Evolutionary conservation across 2,329 filamentous ascomycete species (phyloP).

Genomic region (Fusarium sp.): DNA sequence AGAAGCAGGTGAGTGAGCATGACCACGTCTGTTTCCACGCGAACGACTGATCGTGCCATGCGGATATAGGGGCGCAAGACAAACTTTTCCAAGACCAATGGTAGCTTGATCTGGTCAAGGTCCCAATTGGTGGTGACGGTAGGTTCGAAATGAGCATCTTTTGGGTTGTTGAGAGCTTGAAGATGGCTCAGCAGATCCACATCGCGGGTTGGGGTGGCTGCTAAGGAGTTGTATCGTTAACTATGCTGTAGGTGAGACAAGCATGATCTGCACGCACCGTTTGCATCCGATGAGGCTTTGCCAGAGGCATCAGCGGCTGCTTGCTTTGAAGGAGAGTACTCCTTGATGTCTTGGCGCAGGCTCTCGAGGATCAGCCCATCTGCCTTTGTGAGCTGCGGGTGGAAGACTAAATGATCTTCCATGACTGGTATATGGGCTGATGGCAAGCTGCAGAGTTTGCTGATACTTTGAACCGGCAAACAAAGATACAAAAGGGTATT

Average conservation of each 20-base stretch:
- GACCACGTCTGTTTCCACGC: conserved; percentile 75
- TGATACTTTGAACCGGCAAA: no score
- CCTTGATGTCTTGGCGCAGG: conserved; percentile 25
- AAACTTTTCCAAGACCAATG: conserved; percentile 18
- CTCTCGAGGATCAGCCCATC: conserved; percentile 28
- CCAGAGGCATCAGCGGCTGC: background rate
- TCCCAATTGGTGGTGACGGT: conserved; percentile 23
- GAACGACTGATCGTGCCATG: conserved; percentile 65
- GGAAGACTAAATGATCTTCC: conserved; percentile 25
- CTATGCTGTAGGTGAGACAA: background rate
- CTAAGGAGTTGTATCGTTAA: background rate
- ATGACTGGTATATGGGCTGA: conserved; percentile 2
- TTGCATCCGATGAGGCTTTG: background rate
- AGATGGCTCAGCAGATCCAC: conserved; percentile 29
- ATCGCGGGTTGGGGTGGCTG: conserved; percentile 7
- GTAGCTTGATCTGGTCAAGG: conserved; percentile 32
- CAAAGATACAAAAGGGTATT: background rate
- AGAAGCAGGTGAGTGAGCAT: conserved; percentile 80
- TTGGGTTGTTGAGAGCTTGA: conserved; percentile 26
- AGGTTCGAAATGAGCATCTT: conserved; percentile 32
- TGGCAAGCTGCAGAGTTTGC: background rate
- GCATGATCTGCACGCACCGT: conserved; percentile 11
- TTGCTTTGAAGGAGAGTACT: conserved; percentile 4
- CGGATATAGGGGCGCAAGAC: conserved; percentile 68
- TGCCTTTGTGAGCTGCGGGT: conserved; percentile 26